These are phyloP conservation scores for Gloeopeniophorella convolvens DNA, from an alignment of 768 basidiomycete genomes.

Conservation along the genomic window DNA sequence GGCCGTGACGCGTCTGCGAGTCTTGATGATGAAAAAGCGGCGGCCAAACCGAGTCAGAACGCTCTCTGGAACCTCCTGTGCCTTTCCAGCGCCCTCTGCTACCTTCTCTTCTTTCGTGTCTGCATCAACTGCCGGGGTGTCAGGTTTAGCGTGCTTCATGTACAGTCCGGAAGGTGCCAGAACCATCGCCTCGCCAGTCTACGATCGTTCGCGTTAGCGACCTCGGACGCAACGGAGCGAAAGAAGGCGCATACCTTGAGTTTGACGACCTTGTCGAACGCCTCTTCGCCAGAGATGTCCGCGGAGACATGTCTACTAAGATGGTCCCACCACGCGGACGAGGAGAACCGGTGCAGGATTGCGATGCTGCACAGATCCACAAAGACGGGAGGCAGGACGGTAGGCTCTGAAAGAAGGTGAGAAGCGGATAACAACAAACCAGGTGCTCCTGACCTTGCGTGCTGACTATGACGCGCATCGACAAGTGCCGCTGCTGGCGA, in stretches of 20 bases:
- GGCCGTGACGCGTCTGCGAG: conserved; percentile 50
- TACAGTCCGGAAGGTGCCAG: conserved; percentile 60
- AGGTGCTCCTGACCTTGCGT: conserved; percentile 53
- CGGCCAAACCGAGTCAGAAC: conserved; percentile 46
- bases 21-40: conserved; percentile 53
- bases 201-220: background rate
- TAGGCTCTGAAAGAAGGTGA: conserved; percentile 46
- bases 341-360: conserved; percentile 67
- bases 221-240: background rate
- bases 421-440: background rate
- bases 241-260: conserved; percentile 40
- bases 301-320: conserved; percentile 63
- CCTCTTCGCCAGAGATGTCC: conserved; percentile 49
- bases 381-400: conserved; percentile 60
- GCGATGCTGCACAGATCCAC: conserved; percentile 60
- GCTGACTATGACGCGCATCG: conserved; percentile 66
- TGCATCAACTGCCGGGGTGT: no score
- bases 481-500: conserved; percentile 65
- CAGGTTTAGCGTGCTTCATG: no score
- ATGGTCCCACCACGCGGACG: conserved; percentile 71
- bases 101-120: no score
- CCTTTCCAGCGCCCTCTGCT: no score
- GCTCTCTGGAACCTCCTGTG: background rate
- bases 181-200: conserved; percentile 71
- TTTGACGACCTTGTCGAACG: conserved; percentile 59